Percentiles rank a stretch among this genome's conserved stretches.
phyloP scores from a whole-genome alignment of 306 rosid species.

The Trichosanthes cucumerina region DNA sequence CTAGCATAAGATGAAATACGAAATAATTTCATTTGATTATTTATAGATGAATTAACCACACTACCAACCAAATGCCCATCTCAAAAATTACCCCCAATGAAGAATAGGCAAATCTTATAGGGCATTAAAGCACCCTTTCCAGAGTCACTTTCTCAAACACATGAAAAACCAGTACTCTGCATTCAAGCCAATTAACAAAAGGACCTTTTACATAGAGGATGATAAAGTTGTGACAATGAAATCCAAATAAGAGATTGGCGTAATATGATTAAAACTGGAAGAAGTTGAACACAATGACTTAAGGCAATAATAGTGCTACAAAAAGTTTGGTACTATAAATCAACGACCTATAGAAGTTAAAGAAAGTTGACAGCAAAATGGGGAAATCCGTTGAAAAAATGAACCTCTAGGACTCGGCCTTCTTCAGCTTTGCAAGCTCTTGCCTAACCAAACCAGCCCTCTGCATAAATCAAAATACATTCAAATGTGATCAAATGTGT shows the following conservation, averaged over 20 bases:
- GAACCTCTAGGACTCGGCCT: slow-evolving; percentile 37
- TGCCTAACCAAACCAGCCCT: slow-evolving; percentile 71
- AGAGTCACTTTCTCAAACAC: background rate
- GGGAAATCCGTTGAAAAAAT: background rate
- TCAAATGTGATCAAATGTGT: background rate
- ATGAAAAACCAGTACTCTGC: background rate
- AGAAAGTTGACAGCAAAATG: background rate
- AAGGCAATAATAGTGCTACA: background rate
- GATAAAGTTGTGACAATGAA: background rate
- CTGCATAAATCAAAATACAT: slow-evolving; percentile 32
- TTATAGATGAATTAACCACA: no score
- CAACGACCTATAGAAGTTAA: background rate
- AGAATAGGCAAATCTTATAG: background rate
- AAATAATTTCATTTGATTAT: no score
- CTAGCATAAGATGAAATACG: background rate
- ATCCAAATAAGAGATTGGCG: background rate
- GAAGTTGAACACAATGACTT: background rate
- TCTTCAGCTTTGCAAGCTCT: slow-evolving; percentile 73
- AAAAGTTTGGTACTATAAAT: background rate
- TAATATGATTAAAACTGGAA: background rate
- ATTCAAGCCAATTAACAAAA: background rate
- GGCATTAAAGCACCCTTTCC: no score
- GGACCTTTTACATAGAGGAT: background rate
- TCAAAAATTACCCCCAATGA: background rate
- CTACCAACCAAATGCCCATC: background rate